Percentiles rank a stretch among this genome's conserved stretches.
Evolutionary conservation across 2,329 filamentous ascomycete species (phyloP).

Genomic region (Macroventuria anomochaeta): DNA sequence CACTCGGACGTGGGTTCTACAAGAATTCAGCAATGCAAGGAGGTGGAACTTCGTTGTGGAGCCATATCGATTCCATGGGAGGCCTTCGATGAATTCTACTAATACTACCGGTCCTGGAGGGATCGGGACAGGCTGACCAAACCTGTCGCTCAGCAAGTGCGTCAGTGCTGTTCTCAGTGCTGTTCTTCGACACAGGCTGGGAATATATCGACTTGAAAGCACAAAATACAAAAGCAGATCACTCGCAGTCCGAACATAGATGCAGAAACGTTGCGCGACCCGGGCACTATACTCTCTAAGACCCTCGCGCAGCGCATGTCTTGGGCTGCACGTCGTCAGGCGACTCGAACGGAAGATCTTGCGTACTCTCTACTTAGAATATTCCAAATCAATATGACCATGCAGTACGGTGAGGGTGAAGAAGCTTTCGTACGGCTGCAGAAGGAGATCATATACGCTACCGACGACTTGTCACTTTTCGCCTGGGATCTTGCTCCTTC

Average conservation of each 20-base stretch:
- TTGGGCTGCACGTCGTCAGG: conserved; percentile 24
- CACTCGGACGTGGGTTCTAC: neutral
- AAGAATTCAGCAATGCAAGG: neutral
- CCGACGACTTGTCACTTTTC: conserved; percentile 8
- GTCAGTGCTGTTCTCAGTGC: too few relatives aligned
- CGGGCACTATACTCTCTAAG: neutral
- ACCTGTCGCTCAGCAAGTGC: neutral
- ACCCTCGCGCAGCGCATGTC: conserved; percentile 17
- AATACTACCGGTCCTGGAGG: too few relatives aligned
- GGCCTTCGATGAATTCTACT: neutral
- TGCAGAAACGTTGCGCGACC: neutral
- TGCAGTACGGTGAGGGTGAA: conserved; percentile 22
- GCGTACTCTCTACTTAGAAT: conserved; percentile 27
- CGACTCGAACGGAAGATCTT: conserved; percentile 22
- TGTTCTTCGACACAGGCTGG: too few relatives aligned
- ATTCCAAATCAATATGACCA: conserved; percentile 22
- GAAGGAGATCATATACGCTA: conserved; percentile 8
- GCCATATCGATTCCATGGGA: neutral
- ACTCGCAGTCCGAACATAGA: too few relatives aligned
- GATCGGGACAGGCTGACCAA: neutral
- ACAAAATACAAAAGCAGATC: too few relatives aligned
- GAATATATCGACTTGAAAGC: too few relatives aligned
- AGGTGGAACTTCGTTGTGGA: neutral
- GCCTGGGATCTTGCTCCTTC: neutral
- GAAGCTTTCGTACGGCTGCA: conserved; percentile 18